phyloP scores from a whole-genome alignment of 2,329 filamentous ascomycete species.

The Alternaria sp. region DNA sequence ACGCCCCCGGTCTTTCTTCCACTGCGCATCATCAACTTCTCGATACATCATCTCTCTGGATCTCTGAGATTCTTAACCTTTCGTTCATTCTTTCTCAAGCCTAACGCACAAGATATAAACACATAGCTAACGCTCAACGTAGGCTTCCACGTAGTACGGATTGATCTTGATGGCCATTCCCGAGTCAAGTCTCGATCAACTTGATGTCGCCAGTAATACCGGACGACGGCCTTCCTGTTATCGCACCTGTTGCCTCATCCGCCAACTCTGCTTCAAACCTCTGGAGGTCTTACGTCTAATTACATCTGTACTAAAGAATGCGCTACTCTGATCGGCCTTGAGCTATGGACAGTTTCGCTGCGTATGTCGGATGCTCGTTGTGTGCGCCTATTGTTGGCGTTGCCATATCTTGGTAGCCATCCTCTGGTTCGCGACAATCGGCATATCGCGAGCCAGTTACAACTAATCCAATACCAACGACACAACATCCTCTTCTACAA shows the following conservation, averaged over 20 bases:
- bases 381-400: neutral
- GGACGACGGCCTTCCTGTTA: neutral
- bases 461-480: rapidly evolving
- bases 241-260: neutral
- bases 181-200: neutral
- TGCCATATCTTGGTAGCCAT: neutral
- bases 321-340: neutral
- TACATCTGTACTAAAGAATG: rapidly evolving
- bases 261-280: neutral
- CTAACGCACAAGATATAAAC: neutral
- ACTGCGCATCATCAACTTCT: neutral
- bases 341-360: neutral
- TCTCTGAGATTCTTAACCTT: no score
- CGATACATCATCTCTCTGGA: neutral
- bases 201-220: neutral
- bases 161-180: rapidly evolving
- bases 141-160: neutral
- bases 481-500: neutral
- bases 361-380: rapidly evolving
- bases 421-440: neutral
- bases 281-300: rapidly evolving
- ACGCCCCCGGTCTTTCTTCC: no score
- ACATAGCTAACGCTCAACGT: neutral
- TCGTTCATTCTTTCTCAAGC: neutral
- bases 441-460: neutral